Conservation (phyloP, 176 grass and related monocot species). For the Aegilops bicornis region DNA sequence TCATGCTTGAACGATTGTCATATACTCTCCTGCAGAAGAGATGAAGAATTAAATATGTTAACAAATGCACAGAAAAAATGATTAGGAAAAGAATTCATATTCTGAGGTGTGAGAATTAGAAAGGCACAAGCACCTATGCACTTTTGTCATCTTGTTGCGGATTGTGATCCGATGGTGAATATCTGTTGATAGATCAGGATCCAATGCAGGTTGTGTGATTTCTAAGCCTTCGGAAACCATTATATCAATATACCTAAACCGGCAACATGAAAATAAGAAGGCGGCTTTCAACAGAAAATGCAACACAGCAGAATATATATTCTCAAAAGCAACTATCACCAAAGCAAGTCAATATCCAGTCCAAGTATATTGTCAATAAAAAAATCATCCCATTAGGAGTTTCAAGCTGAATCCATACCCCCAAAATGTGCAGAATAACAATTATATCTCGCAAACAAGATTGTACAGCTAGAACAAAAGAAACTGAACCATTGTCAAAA, state of each 20-base stretch:
- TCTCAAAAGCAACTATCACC: neutral
- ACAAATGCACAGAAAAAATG: neutral
- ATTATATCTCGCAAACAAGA: neutral
- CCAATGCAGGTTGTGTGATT: conserved; percentile 95
- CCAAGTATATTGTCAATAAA: neutral
- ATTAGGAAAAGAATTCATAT: neutral
- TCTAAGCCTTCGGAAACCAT: conserved; percentile 96
- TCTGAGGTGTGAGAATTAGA: neutral
- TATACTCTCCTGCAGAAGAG: conserved; percentile 73
- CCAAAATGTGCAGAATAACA: neutral
- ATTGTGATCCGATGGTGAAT: conserved; percentile 97
- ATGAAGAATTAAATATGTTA: conserved; percentile 18
- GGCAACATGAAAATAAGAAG: neutral
- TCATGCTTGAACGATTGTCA: conserved; percentile 64
- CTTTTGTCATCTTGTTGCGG: conserved; percentile 79
- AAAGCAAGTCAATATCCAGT: neutral
- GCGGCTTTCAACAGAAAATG: neutral
- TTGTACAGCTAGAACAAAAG: neutral
- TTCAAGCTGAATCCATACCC: neutral
- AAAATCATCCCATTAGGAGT: neutral
- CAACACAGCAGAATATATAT: neutral
- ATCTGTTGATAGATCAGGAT: conserved; percentile 85
- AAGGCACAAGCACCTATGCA: conserved; percentile 67
- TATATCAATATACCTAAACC: conserved; percentile 81
- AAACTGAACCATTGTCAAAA: neutral